Conservation (phyloP, 176 grass and related monocot species). For the Otatea glauca region DNA sequence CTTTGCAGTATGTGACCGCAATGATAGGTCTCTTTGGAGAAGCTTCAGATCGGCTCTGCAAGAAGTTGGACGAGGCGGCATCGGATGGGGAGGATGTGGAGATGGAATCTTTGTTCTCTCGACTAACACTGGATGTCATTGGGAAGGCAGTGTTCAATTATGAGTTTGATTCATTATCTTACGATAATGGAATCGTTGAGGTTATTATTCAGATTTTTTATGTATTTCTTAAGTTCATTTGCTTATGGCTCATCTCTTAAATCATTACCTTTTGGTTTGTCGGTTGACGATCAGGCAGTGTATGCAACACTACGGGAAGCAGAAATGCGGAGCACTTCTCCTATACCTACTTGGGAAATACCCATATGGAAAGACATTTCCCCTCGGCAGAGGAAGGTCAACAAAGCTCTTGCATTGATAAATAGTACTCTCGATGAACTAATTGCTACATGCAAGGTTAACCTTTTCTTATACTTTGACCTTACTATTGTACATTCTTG, state of each 20-base stretch:
- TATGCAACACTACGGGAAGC: conserved; percentile 82
- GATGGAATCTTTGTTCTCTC: conserved; percentile 96
- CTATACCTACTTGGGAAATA: conserved; percentile 98
- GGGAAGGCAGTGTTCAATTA: conserved; percentile 99
- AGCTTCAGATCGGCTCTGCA: conserved; percentile 71
- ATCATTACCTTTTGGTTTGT: not conserved
- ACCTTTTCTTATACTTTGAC: conserved; percentile 13
- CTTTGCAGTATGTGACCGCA: conserved; percentile 69
- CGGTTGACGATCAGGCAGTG: conserved; percentile 66
- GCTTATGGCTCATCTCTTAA: not conserved
- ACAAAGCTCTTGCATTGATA: conserved; percentile 80
- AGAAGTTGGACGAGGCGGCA: conserved; percentile 83
- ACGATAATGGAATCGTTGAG: conserved; percentile 96
- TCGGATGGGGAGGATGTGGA: conserved; percentile 82
- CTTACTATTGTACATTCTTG: conserved; percentile 4
- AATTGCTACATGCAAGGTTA: conserved; percentile 88
- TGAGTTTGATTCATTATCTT: conserved; percentile 93
- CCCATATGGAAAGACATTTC: conserved; percentile 99
- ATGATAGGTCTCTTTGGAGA: conserved; percentile 89
- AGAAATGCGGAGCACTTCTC: conserved; percentile 91
- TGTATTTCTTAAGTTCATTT: not conserved
- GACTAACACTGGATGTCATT: conserved; percentile 86
- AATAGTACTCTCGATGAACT: conserved; percentile 84
- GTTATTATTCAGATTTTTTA: conserved; percentile 45
- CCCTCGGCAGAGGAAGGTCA: conserved; percentile 89